A percentile compares a stretch with the other conserved stretches of the same genome.
phyloP scores from a whole-genome alignment of 345 rosid species.

The Limnanthes douglasii region DNA sequence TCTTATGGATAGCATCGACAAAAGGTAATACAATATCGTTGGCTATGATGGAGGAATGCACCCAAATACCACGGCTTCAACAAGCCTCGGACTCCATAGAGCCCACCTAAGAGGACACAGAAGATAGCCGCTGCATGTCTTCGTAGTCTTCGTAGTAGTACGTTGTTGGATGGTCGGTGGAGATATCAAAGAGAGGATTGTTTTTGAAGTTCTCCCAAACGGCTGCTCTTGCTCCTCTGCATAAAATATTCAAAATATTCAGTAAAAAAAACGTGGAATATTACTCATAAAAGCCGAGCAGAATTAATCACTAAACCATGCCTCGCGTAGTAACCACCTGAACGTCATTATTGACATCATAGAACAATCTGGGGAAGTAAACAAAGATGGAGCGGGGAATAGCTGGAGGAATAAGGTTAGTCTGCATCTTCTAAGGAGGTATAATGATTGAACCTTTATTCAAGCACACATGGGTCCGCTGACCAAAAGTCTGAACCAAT shows the following conservation, averaged over 20 bases:
- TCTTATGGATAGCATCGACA: constrained; percentile 98
- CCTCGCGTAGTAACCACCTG: constrained; percentile 98
- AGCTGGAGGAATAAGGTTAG: constrained; percentile 60
- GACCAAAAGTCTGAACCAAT: constrained; percentile 94
- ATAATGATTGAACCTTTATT: constrained; percentile 85
- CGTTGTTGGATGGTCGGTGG: constrained; percentile 87
- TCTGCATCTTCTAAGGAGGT: constrained; percentile 89
- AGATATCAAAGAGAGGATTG: constrained; percentile 89
- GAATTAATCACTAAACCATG: constrained; percentile 7
- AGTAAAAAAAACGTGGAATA: neutral
- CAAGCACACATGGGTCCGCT: constrained; percentile 82
- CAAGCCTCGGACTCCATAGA: constrained; percentile 95
- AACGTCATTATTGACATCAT: constrained; percentile 85
- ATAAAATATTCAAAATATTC: neutral
- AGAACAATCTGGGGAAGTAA: constrained; percentile 88
- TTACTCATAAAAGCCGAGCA: neutral
- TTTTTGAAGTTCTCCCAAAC: constrained; percentile 97
- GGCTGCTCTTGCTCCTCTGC: constrained; percentile 96
- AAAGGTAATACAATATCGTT: constrained; percentile 88
- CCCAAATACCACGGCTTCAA: constrained; percentile 97
- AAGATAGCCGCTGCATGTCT: constrained; percentile 94
- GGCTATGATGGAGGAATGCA: constrained; percentile 95
- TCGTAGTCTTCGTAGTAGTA: too few relatives aligned
- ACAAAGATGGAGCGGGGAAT: constrained; percentile 87
- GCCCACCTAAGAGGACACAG: constrained; percentile 98